Evolutionary conservation across 176 grass and related monocot species (phyloP).

Genomic region (Neostapfia colusana): DNA sequence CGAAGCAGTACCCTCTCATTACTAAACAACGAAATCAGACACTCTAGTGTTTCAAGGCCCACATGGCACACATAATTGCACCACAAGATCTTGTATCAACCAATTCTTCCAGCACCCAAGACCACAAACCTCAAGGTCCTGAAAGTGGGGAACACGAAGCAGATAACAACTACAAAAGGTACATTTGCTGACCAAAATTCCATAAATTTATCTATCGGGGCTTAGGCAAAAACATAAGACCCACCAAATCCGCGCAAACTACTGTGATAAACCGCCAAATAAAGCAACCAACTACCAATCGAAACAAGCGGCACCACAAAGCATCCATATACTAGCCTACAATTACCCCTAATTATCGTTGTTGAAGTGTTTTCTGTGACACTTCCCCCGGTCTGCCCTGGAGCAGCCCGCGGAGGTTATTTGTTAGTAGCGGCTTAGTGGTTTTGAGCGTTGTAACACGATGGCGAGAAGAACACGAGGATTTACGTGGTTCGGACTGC

Average conservation of each 20-base stretch:
- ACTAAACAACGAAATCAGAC: background rate
- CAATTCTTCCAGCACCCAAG: background rate
- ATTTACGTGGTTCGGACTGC: no score
- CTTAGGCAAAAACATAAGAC: background rate
- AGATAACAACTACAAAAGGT: background rate
- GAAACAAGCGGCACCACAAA: background rate
- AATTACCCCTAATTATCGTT: conserved; percentile 26
- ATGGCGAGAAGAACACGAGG: no score
- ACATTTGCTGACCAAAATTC: background rate
- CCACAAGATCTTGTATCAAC: background rate
- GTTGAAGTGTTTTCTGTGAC: no score
- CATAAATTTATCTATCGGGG: background rate
- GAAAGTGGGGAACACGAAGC: background rate
- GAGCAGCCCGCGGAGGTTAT: no score
- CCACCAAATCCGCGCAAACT: background rate
- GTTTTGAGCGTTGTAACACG: no score
- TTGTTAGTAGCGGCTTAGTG: no score
- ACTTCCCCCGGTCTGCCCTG: no score
- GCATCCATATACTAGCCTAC: background rate
- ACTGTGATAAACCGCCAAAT: background rate
- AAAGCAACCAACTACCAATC: background rate
- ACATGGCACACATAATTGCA: background rate
- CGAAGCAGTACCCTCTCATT: background rate
- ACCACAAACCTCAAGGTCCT: background rate
- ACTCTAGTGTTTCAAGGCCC: background rate